Conservation (phyloP, 345 rosid genomes). For the Arabis alpina region DNA sequence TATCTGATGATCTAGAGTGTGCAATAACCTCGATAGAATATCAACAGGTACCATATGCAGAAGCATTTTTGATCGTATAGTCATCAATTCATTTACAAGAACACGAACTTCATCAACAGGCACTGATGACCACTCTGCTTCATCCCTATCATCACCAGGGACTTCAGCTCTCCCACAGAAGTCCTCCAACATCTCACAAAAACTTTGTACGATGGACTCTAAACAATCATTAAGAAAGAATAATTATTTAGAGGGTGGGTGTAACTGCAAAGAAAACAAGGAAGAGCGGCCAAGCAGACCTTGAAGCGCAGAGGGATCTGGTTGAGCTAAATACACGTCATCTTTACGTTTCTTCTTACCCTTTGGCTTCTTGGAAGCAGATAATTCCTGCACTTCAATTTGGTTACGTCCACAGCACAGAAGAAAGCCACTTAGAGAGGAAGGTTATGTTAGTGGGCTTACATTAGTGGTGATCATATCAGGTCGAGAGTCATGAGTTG, state of each 20-base stretch:
- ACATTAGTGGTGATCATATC: constrained; percentile 53
- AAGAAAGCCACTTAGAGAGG: constrained; percentile 27
- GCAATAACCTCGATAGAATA: constrained; percentile 69
- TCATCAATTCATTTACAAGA: constrained; percentile 80
- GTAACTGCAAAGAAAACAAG: constrained; percentile 16
- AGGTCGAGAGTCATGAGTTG: constrained; percentile 48
- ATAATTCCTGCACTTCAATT: constrained; percentile 66
- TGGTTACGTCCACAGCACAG: constrained; percentile 29
- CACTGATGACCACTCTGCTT: constrained; percentile 77
- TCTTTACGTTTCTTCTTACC: constrained; percentile 68
- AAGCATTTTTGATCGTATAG: constrained; percentile 76
- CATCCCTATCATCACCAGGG: constrained; percentile 82
- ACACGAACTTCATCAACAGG: constrained; percentile 69
- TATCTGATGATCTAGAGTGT: constrained; percentile 89
- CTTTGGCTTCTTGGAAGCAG: constrained; percentile 67
- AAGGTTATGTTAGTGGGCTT: constrained; percentile 44
- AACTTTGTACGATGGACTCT: constrained; percentile 71
- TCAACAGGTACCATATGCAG: constrained; percentile 88
- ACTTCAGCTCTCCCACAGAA: constrained; percentile 83
- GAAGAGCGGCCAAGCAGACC: constrained; percentile 51
- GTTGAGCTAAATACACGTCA: constrained; percentile 50
- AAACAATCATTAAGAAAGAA: constrained; percentile 29
- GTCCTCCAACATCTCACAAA: constrained; percentile 80
- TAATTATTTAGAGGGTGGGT: constrained; percentile 25
- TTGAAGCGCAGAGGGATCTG: constrained; percentile 70